phyloP scores from a whole-genome alignment of 306 rosid genomes.

The Sindora glabra region DNA sequence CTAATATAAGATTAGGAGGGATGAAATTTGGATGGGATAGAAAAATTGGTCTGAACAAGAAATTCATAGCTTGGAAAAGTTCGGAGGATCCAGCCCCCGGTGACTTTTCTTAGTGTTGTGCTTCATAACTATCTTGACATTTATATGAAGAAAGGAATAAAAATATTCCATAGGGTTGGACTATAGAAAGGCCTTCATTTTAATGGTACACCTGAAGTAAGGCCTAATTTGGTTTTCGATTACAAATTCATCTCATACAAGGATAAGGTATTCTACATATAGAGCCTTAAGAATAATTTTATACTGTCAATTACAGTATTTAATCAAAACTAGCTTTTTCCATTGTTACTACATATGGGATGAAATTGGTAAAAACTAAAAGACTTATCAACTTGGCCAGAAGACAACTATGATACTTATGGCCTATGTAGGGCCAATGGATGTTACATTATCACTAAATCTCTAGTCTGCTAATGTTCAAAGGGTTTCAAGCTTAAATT shows the following conservation, averaged over 20 bases:
- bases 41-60: constrained; percentile 3
- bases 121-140: neutral
- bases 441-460: neutral
- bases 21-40: constrained; percentile 37
- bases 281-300: neutral
- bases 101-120: neutral
- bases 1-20: constrained; percentile 23
- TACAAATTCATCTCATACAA: neutral
- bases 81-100: constrained; percentile 22
- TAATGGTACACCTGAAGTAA: neutral
- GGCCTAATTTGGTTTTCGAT: neutral
- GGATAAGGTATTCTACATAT: too few relatives aligned
- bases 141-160: neutral
- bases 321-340: neutral
- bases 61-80: constrained; percentile 22
- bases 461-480: too few relatives aligned
- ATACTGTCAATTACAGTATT: neutral
- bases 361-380: neutral
- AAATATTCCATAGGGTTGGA: neutral
- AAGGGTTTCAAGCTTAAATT: neutral
- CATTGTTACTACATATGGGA: neutral
- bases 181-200: neutral
- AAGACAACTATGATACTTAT: constrained; percentile 9
- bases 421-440: too few relatives aligned
- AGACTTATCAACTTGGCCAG: neutral